Evolutionary conservation across 2,329 filamentous ascomycete species (phyloP).

Genomic region (Rhynchosporium graminicola): DNA sequence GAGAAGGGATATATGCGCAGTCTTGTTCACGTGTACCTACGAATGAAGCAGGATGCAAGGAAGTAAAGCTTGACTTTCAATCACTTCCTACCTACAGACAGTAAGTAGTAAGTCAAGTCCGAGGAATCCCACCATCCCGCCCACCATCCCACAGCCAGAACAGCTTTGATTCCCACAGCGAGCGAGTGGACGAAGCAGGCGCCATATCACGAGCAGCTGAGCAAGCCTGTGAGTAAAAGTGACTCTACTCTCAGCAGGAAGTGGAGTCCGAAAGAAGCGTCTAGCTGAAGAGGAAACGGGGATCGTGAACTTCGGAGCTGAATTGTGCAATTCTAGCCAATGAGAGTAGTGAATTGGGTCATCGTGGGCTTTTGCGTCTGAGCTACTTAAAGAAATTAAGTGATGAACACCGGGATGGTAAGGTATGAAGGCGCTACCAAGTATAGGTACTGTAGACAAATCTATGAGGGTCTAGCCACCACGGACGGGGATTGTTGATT

Average conservation of each 20-base stretch:
- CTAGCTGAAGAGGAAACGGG: too few relatives aligned
- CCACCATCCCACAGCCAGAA: conserved; percentile 9
- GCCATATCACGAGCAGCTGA: background rate
- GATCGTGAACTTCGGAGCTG: background rate
- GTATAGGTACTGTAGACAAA: background rate
- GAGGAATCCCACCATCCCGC: conserved; percentile 2
- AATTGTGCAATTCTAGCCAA: background rate
- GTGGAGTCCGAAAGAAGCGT: background rate
- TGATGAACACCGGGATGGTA: background rate
- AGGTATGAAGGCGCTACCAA: background rate
- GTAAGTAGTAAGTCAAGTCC: background rate
- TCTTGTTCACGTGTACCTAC: too few relatives aligned
- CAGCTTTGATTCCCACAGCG: background rate
- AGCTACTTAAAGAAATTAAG: background rate
- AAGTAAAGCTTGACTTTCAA: background rate
- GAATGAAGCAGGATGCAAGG: too few relatives aligned
- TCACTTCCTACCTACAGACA: background rate
- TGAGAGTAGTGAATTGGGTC: background rate
- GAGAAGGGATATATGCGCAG: too few relatives aligned
- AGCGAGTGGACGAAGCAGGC: background rate
- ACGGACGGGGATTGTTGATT: background rate
- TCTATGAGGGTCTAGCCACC: background rate
- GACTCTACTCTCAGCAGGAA: too few relatives aligned
- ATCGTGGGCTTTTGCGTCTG: background rate
- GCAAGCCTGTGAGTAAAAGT: background rate